phyloP scores from a whole-genome alignment of 305 asterid genomes.

The Solanum hybrid region DNA sequence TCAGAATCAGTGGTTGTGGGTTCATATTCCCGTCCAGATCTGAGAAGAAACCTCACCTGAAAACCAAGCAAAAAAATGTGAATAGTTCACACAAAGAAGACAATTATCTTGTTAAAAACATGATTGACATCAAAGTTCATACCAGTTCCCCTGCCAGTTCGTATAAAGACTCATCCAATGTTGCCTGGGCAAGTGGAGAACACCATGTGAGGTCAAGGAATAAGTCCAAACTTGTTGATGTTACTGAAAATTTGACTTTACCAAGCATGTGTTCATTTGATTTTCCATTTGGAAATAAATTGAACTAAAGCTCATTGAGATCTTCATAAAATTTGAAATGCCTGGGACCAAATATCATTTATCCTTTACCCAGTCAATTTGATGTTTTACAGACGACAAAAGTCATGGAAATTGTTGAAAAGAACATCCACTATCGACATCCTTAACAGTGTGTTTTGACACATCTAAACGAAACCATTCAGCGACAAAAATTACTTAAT shows the following conservation, averaged over 20 bases:
- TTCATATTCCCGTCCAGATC: constrained; percentile 96
- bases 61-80: constrained; percentile 6
- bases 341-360: not conserved
- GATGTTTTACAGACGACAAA: not conserved
- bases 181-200: constrained; percentile 56
- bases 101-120: not conserved
- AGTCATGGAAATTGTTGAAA: not conserved
- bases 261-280: not conserved
- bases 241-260: not conserved
- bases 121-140: constrained; percentile 9
- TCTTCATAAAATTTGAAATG: not conserved
- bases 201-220: not conserved
- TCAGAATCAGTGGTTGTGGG: constrained; percentile 57
- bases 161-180: constrained; percentile 85
- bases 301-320: not conserved
- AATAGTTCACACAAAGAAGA: not conserved
- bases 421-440: not conserved
- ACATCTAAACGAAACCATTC: not conserved
- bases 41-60: constrained; percentile 91
- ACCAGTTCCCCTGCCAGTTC: constrained; percentile 99
- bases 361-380: not conserved
- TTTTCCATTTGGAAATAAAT: not conserved
- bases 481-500: not conserved
- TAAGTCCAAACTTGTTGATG: not conserved
- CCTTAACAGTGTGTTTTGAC: not conserved